Percentiles rank a stretch among this genome's conserved stretches.
Conservation (phyloP, 768 basidiomycete genomes). For the Pulveroboletus ravenelii region DNA sequence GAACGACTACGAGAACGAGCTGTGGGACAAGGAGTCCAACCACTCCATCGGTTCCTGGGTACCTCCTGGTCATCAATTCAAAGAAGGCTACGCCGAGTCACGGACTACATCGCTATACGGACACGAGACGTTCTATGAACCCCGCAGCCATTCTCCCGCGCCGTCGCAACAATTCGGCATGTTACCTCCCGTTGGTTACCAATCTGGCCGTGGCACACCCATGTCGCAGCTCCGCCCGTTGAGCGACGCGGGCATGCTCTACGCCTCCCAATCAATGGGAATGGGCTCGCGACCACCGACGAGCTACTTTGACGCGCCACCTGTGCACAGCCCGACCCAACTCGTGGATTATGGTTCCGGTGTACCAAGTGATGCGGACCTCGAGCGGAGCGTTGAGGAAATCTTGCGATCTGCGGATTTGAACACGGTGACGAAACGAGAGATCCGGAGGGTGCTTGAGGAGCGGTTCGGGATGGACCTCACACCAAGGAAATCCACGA, state of each 20-base stretch:
- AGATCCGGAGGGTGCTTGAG: constrained; percentile 80
- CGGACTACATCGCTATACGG: constrained; percentile 79
- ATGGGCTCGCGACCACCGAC: constrained; percentile 67
- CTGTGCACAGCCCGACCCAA: constrained; percentile 48
- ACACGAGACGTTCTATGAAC: constrained; percentile 83
- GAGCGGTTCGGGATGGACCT: constrained; percentile 77
- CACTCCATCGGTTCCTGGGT: constrained; percentile 94
- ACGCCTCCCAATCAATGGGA: constrained; percentile 60
- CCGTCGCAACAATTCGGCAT: constrained; percentile 58
- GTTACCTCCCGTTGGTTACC: constrained; percentile 60
- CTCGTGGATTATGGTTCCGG: constrained; percentile 39
- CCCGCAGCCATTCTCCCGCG: constrained; percentile 65
- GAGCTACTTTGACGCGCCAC: constrained; percentile 69
- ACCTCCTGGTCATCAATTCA: constrained; percentile 66
- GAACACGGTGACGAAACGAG: constrained; percentile 88
- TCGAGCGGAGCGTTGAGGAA: constrained; percentile 71
- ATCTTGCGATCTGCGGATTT: constrained; percentile 78
- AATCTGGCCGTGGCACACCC: constrained; percentile 75
- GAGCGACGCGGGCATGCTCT: constrained; percentile 36
- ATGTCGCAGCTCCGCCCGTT: constrained; percentile 40
- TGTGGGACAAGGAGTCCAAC: constrained; percentile 97
- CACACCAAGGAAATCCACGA: constrained; percentile 60
- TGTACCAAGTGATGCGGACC: constrained; percentile 60
- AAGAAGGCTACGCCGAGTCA: constrained; percentile 74
- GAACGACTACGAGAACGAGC: constrained; percentile 95